Evolutionary conservation across 2,329 filamentous ascomycete genomes (phyloP).

Genomic region (Nectriaceae sp.): DNA sequence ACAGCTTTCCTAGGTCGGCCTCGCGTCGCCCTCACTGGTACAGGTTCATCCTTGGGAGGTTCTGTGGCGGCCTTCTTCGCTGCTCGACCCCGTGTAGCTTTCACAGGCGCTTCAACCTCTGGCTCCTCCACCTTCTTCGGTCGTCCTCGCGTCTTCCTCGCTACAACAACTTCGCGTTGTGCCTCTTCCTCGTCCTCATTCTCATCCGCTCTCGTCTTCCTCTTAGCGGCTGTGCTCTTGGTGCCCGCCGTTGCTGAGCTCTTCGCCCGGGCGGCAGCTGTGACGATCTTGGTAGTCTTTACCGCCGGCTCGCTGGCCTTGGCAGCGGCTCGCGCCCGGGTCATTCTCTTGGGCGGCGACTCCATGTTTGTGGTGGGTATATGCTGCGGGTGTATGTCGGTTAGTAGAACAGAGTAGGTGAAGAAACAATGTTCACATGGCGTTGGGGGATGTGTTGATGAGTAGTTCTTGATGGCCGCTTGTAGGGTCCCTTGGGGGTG

Average conservation of each 20-base stretch:
- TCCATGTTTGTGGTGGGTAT: slow-evolving; percentile 46
- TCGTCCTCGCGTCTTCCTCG: slow-evolving; percentile 45
- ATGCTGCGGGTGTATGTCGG: slow-evolving; percentile 14
- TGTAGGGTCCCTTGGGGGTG: slow-evolving; percentile 19
- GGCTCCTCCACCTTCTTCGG: slow-evolving; percentile 42
- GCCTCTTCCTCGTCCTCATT: slow-evolving; percentile 46
- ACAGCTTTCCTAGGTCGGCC: slow-evolving; percentile 46
- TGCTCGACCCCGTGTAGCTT: slow-evolving; percentile 32
- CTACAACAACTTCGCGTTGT: slow-evolving; percentile 30
- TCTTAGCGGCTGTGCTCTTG: slow-evolving; percentile 38
- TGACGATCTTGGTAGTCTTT: slow-evolving; percentile 48
- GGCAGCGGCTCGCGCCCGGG: slow-evolving; percentile 50
- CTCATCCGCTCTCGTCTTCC: slow-evolving; percentile 59
- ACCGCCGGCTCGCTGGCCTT: slow-evolving; percentile 40
- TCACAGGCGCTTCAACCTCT: slow-evolving; percentile 21
- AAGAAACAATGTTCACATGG: slow-evolving; percentile 27
- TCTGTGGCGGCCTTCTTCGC: slow-evolving; percentile 29
- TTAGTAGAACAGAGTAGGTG: slow-evolving; percentile 25
- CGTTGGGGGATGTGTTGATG: slow-evolving; percentile 18
- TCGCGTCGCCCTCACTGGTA: slow-evolving; percentile 39
- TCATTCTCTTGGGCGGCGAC: slow-evolving; percentile 62
- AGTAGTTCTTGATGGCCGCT: slow-evolving; percentile 7
- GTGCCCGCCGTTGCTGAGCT: slow-evolving; percentile 35
- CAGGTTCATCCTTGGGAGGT: slow-evolving; percentile 21
- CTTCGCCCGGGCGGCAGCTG: slow-evolving; percentile 52